Evolutionary conservation across 78 protist genomes (phyloP).

Genomic region (Chrysochromulina tobinii): DNA sequence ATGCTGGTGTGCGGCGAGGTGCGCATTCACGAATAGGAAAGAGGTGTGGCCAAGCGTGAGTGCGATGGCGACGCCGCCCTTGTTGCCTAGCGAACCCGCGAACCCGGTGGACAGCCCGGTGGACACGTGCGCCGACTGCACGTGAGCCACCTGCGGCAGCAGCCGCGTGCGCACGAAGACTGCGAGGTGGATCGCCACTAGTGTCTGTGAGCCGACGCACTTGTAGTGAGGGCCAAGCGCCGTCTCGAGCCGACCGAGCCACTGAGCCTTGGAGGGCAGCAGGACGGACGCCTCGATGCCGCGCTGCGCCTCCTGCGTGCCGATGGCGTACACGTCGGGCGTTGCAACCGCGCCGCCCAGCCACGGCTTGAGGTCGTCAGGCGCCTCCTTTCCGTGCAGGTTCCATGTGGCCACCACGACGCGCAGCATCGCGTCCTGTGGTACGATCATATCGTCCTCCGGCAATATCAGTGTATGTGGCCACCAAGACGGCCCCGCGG

Average conservation of each 20-base stretch:
- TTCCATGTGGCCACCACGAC: background rate
- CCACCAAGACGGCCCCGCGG: no score
- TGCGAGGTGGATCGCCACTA: constrained; percentile 1
- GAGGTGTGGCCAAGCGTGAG: background rate
- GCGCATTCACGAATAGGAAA: background rate
- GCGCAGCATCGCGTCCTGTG: background rate
- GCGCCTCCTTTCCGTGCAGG: constrained; percentile 14
- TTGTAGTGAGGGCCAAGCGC: background rate
- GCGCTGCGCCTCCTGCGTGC: constrained; percentile 1
- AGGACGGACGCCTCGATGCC: background rate
- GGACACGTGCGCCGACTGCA: background rate
- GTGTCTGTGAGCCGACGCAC: background rate
- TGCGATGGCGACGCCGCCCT: background rate
- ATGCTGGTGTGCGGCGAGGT: background rate
- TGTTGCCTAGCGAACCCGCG: background rate
- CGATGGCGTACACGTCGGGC: background rate
- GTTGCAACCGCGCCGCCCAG: background rate
- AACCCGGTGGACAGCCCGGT: background rate
- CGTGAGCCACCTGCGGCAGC: background rate
- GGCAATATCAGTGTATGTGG: no score
- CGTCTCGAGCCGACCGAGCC: background rate
- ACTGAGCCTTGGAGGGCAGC: background rate
- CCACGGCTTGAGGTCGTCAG: background rate
- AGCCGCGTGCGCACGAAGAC: background rate
- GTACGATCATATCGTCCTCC: no score